phyloP scores from a whole-genome alignment of 1,284 basidiomycete species.

The Ceratobasidium sp. region DNA sequence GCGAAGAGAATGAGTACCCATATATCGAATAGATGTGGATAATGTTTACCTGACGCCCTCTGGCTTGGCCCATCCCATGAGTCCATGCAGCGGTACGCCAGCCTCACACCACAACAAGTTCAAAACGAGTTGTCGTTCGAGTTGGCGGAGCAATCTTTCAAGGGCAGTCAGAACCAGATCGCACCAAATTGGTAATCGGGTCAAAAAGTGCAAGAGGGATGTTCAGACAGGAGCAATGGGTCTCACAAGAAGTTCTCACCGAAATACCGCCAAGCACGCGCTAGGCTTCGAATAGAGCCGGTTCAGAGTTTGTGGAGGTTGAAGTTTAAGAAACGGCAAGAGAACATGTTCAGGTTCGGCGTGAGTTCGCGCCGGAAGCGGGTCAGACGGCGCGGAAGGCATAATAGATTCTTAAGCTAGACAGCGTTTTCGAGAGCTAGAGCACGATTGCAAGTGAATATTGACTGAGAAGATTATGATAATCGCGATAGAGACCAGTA shows the following conservation, averaged over 20 bases:
- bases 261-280: slow-evolving; percentile 93
- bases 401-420: background rate
- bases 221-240: background rate
- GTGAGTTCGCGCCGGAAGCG: slow-evolving; percentile 28
- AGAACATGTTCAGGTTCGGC: slow-evolving; percentile 65
- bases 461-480: background rate
- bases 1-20: too few species aligned
- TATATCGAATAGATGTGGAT: too few species aligned
- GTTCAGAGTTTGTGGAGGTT: slow-evolving; percentile 86
- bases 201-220: too few species aligned
- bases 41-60: slow-evolving; percentile 75
- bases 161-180: background rate
- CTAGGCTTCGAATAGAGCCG: slow-evolving; percentile 92
- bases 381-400: slow-evolving; percentile 39
- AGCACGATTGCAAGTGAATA: too few species aligned
- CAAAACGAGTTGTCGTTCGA: slow-evolving; percentile 93
- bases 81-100: slow-evolving; percentile 75
- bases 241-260: slow-evolving; percentile 64
- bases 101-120: slow-evolving; percentile 93
- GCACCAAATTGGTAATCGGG: background rate
- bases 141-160: slow-evolving; percentile 82
- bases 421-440: too few species aligned
- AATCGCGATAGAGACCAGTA: background rate
- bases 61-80: slow-evolving; percentile 84
- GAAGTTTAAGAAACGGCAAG: slow-evolving; percentile 87